These are phyloP conservation scores for Erysimum cheiri DNA, from an alignment of 441 rosid genomes.

Conservation along the genomic window DNA sequence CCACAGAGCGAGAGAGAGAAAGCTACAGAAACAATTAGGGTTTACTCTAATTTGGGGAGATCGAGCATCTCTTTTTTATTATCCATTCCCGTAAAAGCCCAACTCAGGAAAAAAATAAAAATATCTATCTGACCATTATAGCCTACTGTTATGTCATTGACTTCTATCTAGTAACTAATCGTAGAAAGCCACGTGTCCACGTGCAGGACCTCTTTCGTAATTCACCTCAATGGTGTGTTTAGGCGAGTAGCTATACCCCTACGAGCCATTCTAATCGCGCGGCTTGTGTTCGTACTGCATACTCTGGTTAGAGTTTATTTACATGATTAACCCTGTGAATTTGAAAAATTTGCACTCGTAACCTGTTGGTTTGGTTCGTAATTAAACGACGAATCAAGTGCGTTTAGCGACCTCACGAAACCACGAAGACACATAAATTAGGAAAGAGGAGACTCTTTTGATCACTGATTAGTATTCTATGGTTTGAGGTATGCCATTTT, in stretches of 20 bases:
- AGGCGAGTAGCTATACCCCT: constrained; percentile 10
- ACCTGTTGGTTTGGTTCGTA: background rate
- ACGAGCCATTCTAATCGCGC: constrained; percentile 24
- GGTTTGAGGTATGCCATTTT: background rate
- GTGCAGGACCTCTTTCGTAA: background rate
- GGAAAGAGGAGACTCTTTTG: background rate
- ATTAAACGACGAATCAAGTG: constrained; percentile 8
- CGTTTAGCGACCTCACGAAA: background rate
- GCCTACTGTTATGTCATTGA: constrained; percentile 9
- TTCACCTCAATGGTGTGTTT: constrained; percentile 17
- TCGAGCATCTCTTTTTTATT: constrained; percentile 36
- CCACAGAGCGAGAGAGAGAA: constrained; percentile 1
- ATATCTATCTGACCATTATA: constrained; percentile 21
- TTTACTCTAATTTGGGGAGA: constrained; percentile 45
- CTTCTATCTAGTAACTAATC: background rate
- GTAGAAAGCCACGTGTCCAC: background rate
- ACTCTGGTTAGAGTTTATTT: background rate
- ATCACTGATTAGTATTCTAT: background rate
- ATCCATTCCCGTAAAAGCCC: constrained; percentile 37
- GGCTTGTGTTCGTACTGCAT: constrained; percentile 18
- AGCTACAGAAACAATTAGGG: constrained; percentile 41
- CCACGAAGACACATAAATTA: background rate
- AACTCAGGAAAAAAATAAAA: background rate
- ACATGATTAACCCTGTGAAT: constrained; percentile 6
- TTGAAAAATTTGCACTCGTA: background rate